These are phyloP conservation scores for Sarcodon aspratus DNA, from an alignment of 768 basidiomycete genomes.

Conservation along the genomic window DNA sequence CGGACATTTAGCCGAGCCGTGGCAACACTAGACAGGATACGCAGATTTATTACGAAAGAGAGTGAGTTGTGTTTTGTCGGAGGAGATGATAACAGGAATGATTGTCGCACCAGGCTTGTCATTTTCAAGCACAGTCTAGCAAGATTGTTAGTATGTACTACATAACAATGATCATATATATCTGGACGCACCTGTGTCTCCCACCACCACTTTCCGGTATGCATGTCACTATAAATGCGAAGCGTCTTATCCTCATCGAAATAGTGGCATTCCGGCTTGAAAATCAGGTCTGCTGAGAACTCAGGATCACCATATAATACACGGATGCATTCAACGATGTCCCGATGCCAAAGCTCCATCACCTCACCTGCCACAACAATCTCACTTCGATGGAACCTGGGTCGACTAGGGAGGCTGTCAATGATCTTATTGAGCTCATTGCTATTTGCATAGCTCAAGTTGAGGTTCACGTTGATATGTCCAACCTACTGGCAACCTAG, in stretches of 20 bases:
- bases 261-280: slow-evolving; percentile 27
- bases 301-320: slow-evolving; percentile 23
- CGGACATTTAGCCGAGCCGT: no score
- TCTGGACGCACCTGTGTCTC: slow-evolving; percentile 28
- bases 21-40: no score
- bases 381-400: slow-evolving; percentile 14
- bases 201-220: slow-evolving; percentile 46
- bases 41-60: slow-evolving; percentile 17
- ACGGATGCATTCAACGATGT: slow-evolving; percentile 24
- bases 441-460: slow-evolving; percentile 20
- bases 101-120: slow-evolving; percentile 11
- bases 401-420: slow-evolving; percentile 16
- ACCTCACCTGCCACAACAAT: slow-evolving; percentile 18
- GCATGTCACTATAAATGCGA: slow-evolving; percentile 28
- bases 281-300: slow-evolving; percentile 17
- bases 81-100: slow-evolving; percentile 15
- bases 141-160: no score
- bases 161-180: no score
- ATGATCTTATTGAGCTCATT: slow-evolving; percentile 22
- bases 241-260: slow-evolving; percentile 13
- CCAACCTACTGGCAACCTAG: no score
- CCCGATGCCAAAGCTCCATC: slow-evolving; percentile 21
- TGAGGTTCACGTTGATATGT: no score
- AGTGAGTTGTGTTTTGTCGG: slow-evolving; percentile 20
- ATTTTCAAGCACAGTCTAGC: slow-evolving; percentile 9